Evolutionary conservation across 352 stramenopile species (phyloP), one percentile per base, ranked within the genome.

Genomic region (Pythium plurisporium): DNA sequence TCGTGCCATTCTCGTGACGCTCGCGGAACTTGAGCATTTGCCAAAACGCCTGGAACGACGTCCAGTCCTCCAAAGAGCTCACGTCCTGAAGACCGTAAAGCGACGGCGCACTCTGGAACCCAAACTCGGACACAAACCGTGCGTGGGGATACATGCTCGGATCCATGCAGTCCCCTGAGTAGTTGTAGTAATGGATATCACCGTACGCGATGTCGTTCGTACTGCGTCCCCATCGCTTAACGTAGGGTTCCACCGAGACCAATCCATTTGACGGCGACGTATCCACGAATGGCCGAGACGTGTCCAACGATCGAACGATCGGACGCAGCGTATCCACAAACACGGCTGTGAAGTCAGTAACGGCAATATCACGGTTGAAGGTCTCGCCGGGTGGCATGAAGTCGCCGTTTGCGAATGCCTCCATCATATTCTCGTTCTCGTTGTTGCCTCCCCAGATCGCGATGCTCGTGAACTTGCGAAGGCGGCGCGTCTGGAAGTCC

Each of bases 361-460:
- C 77, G 3, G 74, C 80, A n/a, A 89, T 73, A 51, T 92, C 84
- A 7, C 82, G 82, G 36, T 91, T 91, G 67, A 92, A 92, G 2
- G 50, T 38, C 19, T 54, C 64, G 14, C 59, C 64, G 8, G 59
- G 29, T 7, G 82, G 80, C 42, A 91, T 83, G 33, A 82, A 89
- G 19, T 72, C 60, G 10, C 63, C 60, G 19, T 73, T 59, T 17
- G 72, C 73, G 55, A 91, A 92, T 50, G 89, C 69, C 59, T 90
- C 77, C 78, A 93, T 88, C 73, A 93, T 91, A 55, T 82, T 85
- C 59, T 93, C 81, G 65, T 95, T 95, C 59, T 96, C 88, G 62
- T 96, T 96, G 73, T 96, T 96, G 27, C 81, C 88, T 11, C 86
- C 84, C 88, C 88, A 96, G 17, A 96, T 89, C 9, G 82, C 79